Base-by-base conservation (phyloP, 768 basidiomycete genomes). In the Suillus fuscotomentosus region DNA sequence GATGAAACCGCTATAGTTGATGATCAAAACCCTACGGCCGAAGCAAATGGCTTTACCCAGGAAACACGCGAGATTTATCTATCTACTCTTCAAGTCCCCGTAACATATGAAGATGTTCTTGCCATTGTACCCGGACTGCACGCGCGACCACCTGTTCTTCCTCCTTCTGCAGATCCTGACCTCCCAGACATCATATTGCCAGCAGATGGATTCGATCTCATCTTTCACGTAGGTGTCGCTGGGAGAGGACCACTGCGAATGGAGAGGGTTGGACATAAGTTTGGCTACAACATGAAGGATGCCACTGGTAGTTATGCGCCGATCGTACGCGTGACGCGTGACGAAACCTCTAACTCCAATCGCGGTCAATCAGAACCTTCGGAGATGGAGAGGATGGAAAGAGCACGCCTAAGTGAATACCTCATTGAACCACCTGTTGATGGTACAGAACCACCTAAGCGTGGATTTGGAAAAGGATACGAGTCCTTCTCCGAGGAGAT, bases 171-270 rank as follows among this genome's bases (percentile, higher is more conserved):
- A 7, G 73, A 79, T n/a, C 75, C 75, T 6, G 70, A 72, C 20
- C 77, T 76, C 36, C 72, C 81, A 31, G 66, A 81, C 31, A 75
- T 82, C 1, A 83, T 84, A 2, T 67, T 72, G 10, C 80, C 81
- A 27, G 72, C 74, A 22, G 76, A 76, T 60, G 87, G 86, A 14
- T 90, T 86, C 68, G 89, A 90, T 70, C 84, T 91, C 69, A 83
- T 90, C 61, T 84, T 90, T 68, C 89, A 91, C 69, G 80, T 91
- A 36, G 89, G 89, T 4, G 85, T 88, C 22, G 88, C 87, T 6
- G 84, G 86, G 17, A 81, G 86, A 14, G 89, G 89, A 0, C 82
- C 84, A 0, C 69, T 90, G 61, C 79, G 86, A 24, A 82, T 91
- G 80, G 89, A 91, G 72, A 80, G 84, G 66, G 70, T 82, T n/a